Evolutionary conservation across 306 rosid genomes (phyloP), one percentile per base, ranked within the genome.

Genomic region (Potentilla sterilis): DNA sequence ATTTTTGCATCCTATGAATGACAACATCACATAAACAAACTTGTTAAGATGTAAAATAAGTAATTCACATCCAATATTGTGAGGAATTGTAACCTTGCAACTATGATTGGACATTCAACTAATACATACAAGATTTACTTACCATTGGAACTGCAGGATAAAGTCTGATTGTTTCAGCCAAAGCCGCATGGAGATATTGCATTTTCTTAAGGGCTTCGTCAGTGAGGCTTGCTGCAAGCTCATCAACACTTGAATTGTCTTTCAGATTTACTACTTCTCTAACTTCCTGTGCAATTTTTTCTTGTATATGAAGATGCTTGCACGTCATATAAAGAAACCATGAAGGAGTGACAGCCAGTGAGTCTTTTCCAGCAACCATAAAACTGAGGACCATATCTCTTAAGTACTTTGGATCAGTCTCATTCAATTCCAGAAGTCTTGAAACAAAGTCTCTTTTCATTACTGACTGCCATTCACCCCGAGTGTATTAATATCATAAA

Each of bases 131-230:
- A 11, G 14, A 59, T 5, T 61, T 12, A 32, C 1, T 9, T 80
- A 85, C 97, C 94, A 81, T 79, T 8, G 92, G 91, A 72, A 86
- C 81, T 71, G 94, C 83, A 40, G 97, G 93, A 63, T 87, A 79
- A 38, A 91, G 87, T 62, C 92, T 83, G 46, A 91, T 77, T 7
- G 88, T 89, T 77, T 91, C 97, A 34, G 80, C 74, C 75, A 87
- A 69, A 73, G 91, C 67, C 38, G 92, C 92, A 78, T 78, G 80
- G 6, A 89, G 87, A 79, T 84, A 87, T 35, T 77, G 82, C 89
- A 91, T 89, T 69, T 83, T 89, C 48, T 88, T 84, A 41, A 86
- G 62, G 63, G 61, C 77, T 73, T 86, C 83, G 52, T 85, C 87
- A 1, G 82, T 88, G 49, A 89, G 52, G 13, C 68, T 68, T 59